Evolutionary conservation across 805 yeast genomes (phyloP).

Genomic region (Wickerhamiella sorbophila): DNA sequence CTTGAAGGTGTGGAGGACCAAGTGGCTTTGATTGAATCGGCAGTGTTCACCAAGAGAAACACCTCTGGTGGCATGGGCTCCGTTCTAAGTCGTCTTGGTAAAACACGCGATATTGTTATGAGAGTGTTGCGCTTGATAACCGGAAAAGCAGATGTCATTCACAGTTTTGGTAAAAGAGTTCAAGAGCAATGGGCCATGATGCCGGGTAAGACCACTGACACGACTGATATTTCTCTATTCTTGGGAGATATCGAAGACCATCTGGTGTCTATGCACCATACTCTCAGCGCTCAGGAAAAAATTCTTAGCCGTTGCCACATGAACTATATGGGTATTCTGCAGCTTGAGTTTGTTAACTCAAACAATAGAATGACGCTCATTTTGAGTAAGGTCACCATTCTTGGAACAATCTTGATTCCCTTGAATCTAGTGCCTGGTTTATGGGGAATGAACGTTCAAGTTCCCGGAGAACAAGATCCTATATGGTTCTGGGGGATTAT

Average conservation of each 20-base stretch:
- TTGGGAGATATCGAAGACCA: constrained; percentile 96
- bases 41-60: constrained; percentile 59
- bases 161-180: constrained; percentile 91
- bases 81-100: constrained; percentile 75
- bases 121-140: constrained; percentile 75
- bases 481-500: too few relatives aligned
- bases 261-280: constrained; percentile 93
- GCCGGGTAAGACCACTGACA: constrained; percentile 42
- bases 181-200: constrained; percentile 47
- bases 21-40: constrained; percentile 57
- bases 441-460: constrained; percentile 88
- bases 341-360: constrained; percentile 79
- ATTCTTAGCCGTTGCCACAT: constrained; percentile 85
- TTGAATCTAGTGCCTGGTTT: constrained; percentile 80
- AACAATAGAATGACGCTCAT: constrained; percentile 76
- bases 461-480: constrained; percentile 86
- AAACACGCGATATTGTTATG: constrained; percentile 83
- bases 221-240: constrained; percentile 66
- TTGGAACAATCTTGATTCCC: constrained; percentile 85
- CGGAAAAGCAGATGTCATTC: constrained; percentile 92
- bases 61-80: constrained; percentile 5
- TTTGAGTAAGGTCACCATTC: constrained; percentile 73
- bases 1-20: constrained; percentile 44
- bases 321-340: constrained; percentile 84
- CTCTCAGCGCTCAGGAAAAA: constrained; percentile 77